phyloP scores from a whole-genome alignment of 2,329 filamentous ascomycete species.

The Emericellopsis atlantica region DNA sequence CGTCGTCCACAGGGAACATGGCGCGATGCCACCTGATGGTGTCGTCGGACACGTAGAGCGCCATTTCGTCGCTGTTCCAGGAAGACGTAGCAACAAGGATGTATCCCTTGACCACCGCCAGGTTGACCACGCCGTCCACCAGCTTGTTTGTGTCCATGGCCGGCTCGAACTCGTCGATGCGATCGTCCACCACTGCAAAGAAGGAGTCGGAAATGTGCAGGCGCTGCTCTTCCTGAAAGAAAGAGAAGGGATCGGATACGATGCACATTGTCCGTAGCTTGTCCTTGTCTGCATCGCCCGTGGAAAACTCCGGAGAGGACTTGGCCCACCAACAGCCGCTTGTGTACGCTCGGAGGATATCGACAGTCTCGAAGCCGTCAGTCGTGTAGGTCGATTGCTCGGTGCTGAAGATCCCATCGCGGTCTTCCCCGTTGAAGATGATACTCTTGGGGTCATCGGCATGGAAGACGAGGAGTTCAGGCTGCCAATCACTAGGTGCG shows the following conservation, averaged over 20 bases:
- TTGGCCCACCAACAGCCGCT: conserved; percentile 83
- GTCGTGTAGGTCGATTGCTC: conserved; percentile 62
- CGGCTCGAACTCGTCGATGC: conserved; percentile 57
- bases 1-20: conserved; percentile 73
- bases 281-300: conserved; percentile 52
- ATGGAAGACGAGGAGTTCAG: conserved; percentile 58
- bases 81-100: conserved; percentile 74
- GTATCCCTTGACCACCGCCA: conserved; percentile 77
- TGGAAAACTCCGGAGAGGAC: conserved; percentile 58
- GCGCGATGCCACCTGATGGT: conserved; percentile 81
- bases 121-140: conserved; percentile 67
- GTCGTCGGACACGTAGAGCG: conserved; percentile 80
- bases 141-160: conserved; percentile 61
- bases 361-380: conserved; percentile 67
- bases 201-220: conserved; percentile 74
- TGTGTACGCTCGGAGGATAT: conserved; percentile 54
- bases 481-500: conserved; percentile 39
- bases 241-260: conserved; percentile 57
- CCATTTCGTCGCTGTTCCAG: conserved; percentile 75
- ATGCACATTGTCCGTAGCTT: conserved; percentile 69
- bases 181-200: conserved; percentile 44
- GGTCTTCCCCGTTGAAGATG: conserved; percentile 68
- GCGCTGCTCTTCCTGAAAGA: conserved; percentile 61
- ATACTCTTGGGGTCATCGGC: conserved; percentile 74
- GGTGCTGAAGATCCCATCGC: conserved; percentile 49